Evolutionary conservation across 768 basidiomycete species (phyloP).

Genomic region (Serendipita vermifera): DNA sequence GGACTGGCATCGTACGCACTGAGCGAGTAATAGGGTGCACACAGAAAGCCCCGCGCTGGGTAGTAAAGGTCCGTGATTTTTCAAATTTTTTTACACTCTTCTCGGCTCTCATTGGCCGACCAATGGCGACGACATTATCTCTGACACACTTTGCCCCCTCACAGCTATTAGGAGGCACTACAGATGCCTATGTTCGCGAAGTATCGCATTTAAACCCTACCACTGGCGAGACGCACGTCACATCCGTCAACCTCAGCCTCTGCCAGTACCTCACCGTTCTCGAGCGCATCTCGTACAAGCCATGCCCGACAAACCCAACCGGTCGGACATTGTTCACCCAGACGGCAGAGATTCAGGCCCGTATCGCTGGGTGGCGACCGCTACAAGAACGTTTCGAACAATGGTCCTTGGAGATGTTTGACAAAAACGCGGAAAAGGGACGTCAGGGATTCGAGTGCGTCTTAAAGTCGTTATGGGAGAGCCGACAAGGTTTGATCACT

Average conservation of each 20-base stretch:
- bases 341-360: constrained; percentile 83
- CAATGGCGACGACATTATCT: neutral
- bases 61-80: constrained; percentile 61
- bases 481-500: constrained; percentile 18
- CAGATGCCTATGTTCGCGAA: constrained; percentile 90
- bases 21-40: constrained; percentile 85
- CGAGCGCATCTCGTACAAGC: constrained; percentile 79
- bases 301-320: constrained; percentile 32
- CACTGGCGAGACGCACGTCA: constrained; percentile 66
- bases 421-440: constrained; percentile 82
- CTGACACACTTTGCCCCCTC: constrained; percentile 11
- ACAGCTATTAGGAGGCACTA: constrained; percentile 82
- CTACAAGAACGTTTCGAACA: constrained; percentile 73
- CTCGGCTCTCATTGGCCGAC: constrained; percentile 8
- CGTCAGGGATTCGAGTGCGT: constrained; percentile 87
- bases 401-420: constrained; percentile 79
- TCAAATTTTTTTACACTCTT: neutral
- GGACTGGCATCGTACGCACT: constrained; percentile 80
- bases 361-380: constrained; percentile 66
- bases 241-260: constrained; percentile 84
- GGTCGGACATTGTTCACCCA: constrained; percentile 64
- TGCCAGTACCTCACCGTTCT: constrained; percentile 92
- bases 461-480: constrained; percentile 62
- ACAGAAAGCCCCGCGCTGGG: constrained; percentile 85
- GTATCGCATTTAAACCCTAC: constrained; percentile 85